Evolutionary conservation across 306 rosid genomes (phyloP).

Genomic region (Calophaca sinica): DNA sequence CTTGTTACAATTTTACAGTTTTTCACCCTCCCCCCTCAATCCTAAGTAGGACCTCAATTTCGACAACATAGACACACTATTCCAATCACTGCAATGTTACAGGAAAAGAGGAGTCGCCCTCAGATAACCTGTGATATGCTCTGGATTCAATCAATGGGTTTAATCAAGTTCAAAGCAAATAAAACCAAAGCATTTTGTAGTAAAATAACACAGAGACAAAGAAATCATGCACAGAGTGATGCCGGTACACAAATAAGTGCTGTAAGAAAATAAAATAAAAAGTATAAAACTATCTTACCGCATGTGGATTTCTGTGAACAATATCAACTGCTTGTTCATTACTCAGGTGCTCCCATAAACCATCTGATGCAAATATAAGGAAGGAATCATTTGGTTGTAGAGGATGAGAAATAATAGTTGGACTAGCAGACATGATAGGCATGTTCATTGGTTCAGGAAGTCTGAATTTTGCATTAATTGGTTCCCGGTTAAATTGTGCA

Average conservation of each 20-base stretch:
- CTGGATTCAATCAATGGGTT: slow-evolving; percentile 30
- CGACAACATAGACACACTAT: not conserved
- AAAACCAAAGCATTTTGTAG: slow-evolving; percentile 28
- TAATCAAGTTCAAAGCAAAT: slow-evolving; percentile 26
- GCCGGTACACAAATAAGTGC: slow-evolving; percentile 23
- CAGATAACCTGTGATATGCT: not conserved
- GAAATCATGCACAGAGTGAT: slow-evolving; percentile 23
- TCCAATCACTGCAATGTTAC: slow-evolving; percentile 17
- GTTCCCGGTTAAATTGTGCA: slow-evolving; percentile 75
- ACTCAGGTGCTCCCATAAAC: slow-evolving; percentile 95
- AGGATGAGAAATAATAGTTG: slow-evolving; percentile 76
- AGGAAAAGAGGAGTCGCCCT: slow-evolving; percentile 15
- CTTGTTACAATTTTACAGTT: not conserved
- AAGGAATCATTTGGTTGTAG: slow-evolving; percentile 92
- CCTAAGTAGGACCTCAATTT: not conserved
- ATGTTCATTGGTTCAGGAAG: slow-evolving; percentile 84
- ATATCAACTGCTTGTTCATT: slow-evolving; percentile 91
- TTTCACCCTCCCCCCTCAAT: slow-evolving; percentile 7
- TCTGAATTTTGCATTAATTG: slow-evolving; percentile 74
- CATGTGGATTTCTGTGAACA: slow-evolving; percentile 78
- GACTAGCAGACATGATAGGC: slow-evolving; percentile 84
- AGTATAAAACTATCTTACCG: slow-evolving; percentile 55
- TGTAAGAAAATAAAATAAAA: slow-evolving; percentile 23
- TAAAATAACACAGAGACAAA: not conserved
- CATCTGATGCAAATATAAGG: slow-evolving; percentile 98